Evolutionary conservation across 2,329 filamentous ascomycete genomes (phyloP), one percentile per base, ranked within the genome.

Genomic region (Verticillium zaregamsianum): DNA sequence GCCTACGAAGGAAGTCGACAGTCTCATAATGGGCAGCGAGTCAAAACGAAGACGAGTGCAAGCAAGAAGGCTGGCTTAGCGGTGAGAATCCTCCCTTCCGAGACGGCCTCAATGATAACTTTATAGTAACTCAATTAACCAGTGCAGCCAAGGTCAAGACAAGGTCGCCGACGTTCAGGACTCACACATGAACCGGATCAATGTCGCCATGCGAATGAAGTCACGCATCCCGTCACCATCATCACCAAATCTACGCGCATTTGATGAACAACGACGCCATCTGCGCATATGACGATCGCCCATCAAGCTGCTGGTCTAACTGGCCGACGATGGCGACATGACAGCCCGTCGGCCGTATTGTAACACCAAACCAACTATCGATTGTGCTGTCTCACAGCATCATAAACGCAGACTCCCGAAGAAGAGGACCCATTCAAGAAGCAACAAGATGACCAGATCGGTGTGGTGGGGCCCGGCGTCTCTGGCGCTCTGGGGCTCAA

Each of bases 311-410:
- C 17, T 17, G 32, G 28, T 35, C 2, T 20, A 25, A 57, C 49
- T 54, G 59, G 37, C 25, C 33, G 25, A 32, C 15, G 32, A 63
- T 64, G 63, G 56, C 57, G 63, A 63, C 61, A 64, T 64, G 28
- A n/a, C 60, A 20, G 35, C 60, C 32, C 54, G 23, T 20, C 35
- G 28, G 25, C 25, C 60, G 39, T 54, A 45, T 52, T 59, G 40
- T 49, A 49, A 49, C 55, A 35, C 28, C 55, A 56, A 23, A 31
- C 55, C 33, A 32, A 56, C 55, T 56, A 56, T 56, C 20, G 55
- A 56, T 35, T 35, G 14, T n/a, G 55, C 9, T 56, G 55, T 32
- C 28, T 56, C 55, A 35, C 40, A 49, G 40, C 40, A 49, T 20
- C 40, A 5, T 49, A 7, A 12, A 49, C 40, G 20, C 35, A 56